Conservation (phyloP, 192 early-diverging fungal species). For the Allomyces macrogynus region DNA sequence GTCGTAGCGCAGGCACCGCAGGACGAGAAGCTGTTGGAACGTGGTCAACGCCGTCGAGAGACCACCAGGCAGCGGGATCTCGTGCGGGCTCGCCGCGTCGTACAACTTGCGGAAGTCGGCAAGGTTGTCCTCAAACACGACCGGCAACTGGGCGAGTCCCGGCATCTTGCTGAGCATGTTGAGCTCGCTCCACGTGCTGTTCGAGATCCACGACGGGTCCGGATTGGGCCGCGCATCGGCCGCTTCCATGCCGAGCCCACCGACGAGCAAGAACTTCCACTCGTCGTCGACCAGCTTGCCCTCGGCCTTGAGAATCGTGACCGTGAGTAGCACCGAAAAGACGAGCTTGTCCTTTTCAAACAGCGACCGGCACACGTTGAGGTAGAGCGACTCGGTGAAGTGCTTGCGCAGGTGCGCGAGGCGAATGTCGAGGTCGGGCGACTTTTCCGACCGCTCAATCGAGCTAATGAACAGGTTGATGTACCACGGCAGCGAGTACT, state of each 20-base stretch:
- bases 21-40: slow-evolving; percentile 13
- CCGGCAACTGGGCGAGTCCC: slow-evolving; percentile 23
- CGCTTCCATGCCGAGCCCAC: slow-evolving; percentile 21
- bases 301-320: slow-evolving; percentile 22
- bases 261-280: slow-evolving; percentile 31
- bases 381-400: slow-evolving; percentile 34
- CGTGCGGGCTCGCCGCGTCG: slow-evolving; percentile 13
- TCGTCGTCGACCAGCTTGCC: slow-evolving; percentile 27
- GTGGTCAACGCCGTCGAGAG: slow-evolving; percentile 25
- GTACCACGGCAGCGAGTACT: slow-evolving; percentile 45
- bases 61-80: slow-evolving; percentile 24
- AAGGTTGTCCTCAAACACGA: slow-evolving; percentile 21
- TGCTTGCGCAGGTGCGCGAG: slow-evolving; percentile 22
- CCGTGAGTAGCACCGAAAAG: slow-evolving; percentile 30
- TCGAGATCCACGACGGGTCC: slow-evolving; percentile 12
- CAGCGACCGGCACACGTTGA: slow-evolving; percentile 35
- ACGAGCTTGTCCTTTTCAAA: slow-evolving; percentile 47
- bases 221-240: slow-evolving; percentile 13
- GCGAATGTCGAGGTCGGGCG: slow-evolving; percentile 21
- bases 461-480: slow-evolving; percentile 38
- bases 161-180: slow-evolving; percentile 23
- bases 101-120: slow-evolving; percentile 22
- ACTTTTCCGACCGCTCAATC: slow-evolving; percentile 29
- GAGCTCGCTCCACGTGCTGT: slow-evolving; percentile 34
- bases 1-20: slow-evolving; percentile 27